Percentiles rank a stretch among this genome's conserved stretches.
Evolutionary conservation across 495 filamentous ascomycete genomes (phyloP).

Genomic region (Annulohypoxylon maeteangense): DNA sequence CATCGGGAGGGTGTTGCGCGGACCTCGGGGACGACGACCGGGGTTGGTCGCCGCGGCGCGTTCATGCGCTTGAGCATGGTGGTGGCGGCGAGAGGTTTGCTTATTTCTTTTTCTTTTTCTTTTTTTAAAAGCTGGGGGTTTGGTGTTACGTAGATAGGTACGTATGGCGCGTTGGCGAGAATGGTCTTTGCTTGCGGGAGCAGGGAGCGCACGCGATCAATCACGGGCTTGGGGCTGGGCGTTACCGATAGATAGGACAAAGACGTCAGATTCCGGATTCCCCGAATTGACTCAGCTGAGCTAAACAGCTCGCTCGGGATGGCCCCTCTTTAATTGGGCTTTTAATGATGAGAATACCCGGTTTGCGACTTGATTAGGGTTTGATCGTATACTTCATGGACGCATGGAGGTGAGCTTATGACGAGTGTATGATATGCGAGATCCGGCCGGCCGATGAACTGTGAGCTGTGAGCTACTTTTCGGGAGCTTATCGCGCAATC

Average conservation of each 20-base stretch:
- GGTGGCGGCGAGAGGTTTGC: not conserved
- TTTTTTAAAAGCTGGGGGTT: not conserved
- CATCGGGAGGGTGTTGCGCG: slow-evolving; percentile 8
- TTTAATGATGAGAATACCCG: not conserved
- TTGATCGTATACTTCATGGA: not conserved
- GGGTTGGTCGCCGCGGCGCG: slow-evolving; percentile 1
- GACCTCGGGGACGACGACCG: not conserved
- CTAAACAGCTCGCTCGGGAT: not conserved
- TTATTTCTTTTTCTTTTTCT: not conserved
- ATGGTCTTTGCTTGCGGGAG: not conserved
- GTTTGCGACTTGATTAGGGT: not conserved
- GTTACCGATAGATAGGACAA: slow-evolving; percentile 2
- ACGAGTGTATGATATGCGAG: slow-evolving; percentile 1
- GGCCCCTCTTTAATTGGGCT: not conserved
- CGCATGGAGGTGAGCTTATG: not conserved
- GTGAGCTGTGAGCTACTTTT: slow-evolving; percentile 4
- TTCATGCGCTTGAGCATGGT: slow-evolving; percentile 26
- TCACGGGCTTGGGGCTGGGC: not conserved
- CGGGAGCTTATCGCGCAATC: slow-evolving; percentile 28
- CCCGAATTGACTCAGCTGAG: not conserved
- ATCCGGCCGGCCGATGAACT: not conserved
- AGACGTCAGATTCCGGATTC: slow-evolving; percentile 1
- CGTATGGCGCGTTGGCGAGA: not conserved
- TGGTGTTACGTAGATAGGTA: not conserved
- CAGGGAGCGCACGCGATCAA: slow-evolving; percentile 6